Conservation (phyloP, 2,329 filamentous ascomycete species). For the Sporothrix globosa region DNA sequence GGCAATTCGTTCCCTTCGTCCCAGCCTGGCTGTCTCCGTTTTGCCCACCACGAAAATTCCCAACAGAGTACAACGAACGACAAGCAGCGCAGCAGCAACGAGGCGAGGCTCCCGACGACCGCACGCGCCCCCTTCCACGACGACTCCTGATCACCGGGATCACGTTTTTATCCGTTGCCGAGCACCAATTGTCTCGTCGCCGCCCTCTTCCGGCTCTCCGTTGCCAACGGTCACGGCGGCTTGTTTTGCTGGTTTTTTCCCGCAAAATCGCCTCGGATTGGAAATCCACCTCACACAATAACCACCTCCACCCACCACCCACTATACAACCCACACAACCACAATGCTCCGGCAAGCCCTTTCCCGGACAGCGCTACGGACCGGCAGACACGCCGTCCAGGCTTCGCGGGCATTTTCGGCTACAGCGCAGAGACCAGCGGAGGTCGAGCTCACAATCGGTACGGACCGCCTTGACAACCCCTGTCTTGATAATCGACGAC, state of each 20-base stretch:
- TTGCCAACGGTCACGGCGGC: conserved; percentile 30
- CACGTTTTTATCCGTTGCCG: not conserved
- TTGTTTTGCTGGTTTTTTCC: conserved; percentile 27
- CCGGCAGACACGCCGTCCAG: conserved; percentile 60
- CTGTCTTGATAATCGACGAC: conserved; percentile 4
- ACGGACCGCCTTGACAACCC: conserved; percentile 41
- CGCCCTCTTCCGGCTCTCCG: conserved; percentile 30
- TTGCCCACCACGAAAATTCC: conserved; percentile 35
- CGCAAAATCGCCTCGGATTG: conserved; percentile 39
- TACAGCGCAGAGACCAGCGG: conserved; percentile 75
- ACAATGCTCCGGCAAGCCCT: conserved; percentile 71
- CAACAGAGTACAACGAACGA: conserved; percentile 25
- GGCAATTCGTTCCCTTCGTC: conserved; percentile 37
- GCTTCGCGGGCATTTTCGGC: conserved; percentile 80
- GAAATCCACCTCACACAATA: conserved; percentile 22
- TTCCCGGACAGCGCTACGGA: conserved; percentile 70
- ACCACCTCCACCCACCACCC: conserved; percentile 41
- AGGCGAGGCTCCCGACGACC: conserved; percentile 23
- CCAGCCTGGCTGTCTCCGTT: conserved; percentile 26
- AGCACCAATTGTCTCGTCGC: conserved; percentile 10
- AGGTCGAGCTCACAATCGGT: conserved; percentile 98
- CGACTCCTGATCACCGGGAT: not conserved
- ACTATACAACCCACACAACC: conserved; percentile 40
- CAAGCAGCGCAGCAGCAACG: conserved; percentile 17
- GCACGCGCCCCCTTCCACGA: not conserved